Conservation (phyloP, 2,329 filamentous ascomycete species). For the Paraphoma sp. region DNA sequence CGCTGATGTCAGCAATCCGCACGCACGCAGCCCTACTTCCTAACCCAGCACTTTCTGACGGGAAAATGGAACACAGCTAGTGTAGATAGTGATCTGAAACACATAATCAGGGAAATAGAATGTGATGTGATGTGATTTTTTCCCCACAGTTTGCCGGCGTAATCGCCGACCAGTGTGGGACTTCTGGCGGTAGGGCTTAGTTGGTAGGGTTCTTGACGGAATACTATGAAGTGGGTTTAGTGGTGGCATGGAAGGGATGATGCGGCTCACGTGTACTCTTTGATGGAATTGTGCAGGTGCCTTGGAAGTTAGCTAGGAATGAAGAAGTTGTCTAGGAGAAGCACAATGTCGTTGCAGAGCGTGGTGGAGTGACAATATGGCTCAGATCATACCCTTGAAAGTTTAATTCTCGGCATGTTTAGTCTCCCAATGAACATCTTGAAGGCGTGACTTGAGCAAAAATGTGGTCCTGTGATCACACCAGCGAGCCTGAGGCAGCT, state of each 20-base stretch:
- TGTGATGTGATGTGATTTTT: too few relatives aligned
- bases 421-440: not conserved
- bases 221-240: not conserved
- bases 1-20: constrained; percentile 7
- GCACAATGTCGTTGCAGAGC: too few relatives aligned
- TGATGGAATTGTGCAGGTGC: not conserved
- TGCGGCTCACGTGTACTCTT: not conserved
- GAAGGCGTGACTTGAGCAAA: not conserved
- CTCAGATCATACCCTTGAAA: too few relatives aligned
- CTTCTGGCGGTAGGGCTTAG: not conserved
- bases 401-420: not conserved
- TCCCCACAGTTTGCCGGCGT: not conserved
- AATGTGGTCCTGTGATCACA: not conserved
- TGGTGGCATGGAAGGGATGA: too few relatives aligned
- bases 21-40: not conserved
- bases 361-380: too few relatives aligned
- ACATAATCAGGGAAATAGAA: not conserved
- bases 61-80: not conserved
- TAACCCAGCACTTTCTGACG: not conserved
- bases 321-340: too few relatives aligned
- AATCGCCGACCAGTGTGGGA: constrained; percentile 7
- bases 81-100: not conserved
- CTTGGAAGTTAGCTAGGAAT: too few relatives aligned
- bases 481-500: not conserved
- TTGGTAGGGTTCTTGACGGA: not conserved